Evolutionary conservation across 148 eudicot species (phyloP), one percentile per base, ranked within the genome.

Genomic region (Amaranthus cruentus): DNA sequence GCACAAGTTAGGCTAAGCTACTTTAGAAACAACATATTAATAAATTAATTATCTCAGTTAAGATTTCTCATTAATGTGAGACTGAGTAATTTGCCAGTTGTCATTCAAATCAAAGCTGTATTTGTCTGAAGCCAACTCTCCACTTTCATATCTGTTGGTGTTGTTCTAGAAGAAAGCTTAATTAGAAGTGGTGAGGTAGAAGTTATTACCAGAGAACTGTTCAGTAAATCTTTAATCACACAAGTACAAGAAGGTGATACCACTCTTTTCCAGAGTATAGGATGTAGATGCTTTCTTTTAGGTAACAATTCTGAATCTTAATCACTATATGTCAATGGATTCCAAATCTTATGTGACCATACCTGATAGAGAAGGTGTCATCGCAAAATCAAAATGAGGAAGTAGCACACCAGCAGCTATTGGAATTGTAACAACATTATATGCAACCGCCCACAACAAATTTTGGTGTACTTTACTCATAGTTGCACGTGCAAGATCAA

Each of bases 281-380:
- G 38, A 28, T 28, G 38, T 28, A 28, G 38, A 28, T 28, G 38
- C 47, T 53, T 48, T 42, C 15, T 47, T 72, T 18, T 12, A 65
- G 42, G 46, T 9, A 47, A 55, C 3, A 8, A 11, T 18, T 44
- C 48, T 15, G 28, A 55, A 65, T 3, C 59, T 64, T 54, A 52
- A 46, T 67, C 7, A 38, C 9, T 43, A 11, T 7, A 38, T 7
- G 46, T 52, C 13, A 55, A 42, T 1, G 63, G 50, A 66, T 44
- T 6, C 14, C 50, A 74, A 55, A 8, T n/a, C 21, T 65, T 49
- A 50, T 15, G 69, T 54, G 47, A 80, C 58, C 54, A 81, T 74
- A 89, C 98, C 97, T 75, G 97, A 94, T 79, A 94, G 83, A 57
- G 98, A 94, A 80, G 97, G 98, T 9, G 98, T 91, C 98, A 94